phyloP scores from a whole-genome alignment of 164 flowering plant genomes.

The Vitis riparia region DNA sequence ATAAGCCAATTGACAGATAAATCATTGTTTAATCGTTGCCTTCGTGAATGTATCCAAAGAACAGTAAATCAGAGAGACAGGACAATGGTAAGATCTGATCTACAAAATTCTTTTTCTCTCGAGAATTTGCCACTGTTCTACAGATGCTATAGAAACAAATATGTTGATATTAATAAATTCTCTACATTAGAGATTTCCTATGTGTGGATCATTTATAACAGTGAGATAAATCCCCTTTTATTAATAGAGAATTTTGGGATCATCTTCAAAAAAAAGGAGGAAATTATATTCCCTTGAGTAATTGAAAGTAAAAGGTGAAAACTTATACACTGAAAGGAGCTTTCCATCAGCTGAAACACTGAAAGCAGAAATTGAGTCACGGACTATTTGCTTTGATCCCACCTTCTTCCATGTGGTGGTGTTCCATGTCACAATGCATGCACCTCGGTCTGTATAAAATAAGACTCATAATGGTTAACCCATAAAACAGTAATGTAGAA shows the following conservation, averaged over 20 bases:
- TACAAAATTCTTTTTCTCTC: not conserved
- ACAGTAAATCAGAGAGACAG: not conserved
- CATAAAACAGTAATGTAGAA: not conserved
- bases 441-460: constrained; percentile 52
- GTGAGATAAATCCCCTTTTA: not conserved
- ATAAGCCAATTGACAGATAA: not conserved
- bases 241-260: not conserved
- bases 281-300: not conserved
- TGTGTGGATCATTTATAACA: not conserved
- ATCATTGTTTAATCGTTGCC: not conserved
- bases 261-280: not conserved
- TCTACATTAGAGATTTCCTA: not conserved
- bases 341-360: constrained; percentile 79
- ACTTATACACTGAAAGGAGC: constrained; percentile 43
- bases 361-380: constrained; percentile 73
- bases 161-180: not conserved
- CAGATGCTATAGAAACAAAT: no score
- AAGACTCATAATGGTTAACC: constrained; percentile 5
- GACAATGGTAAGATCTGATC: not conserved
- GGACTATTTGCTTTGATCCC: constrained; percentile 51
- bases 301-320: no score
- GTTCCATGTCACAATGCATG: constrained; percentile 70
- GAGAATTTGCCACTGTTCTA: not conserved
- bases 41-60: not conserved
- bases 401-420: constrained; percentile 70